Evolutionary conservation across 495 filamentous ascomycete species (phyloP), one percentile per base, ranked within the genome.

Genomic region (Lichenothelia convexa): DNA sequence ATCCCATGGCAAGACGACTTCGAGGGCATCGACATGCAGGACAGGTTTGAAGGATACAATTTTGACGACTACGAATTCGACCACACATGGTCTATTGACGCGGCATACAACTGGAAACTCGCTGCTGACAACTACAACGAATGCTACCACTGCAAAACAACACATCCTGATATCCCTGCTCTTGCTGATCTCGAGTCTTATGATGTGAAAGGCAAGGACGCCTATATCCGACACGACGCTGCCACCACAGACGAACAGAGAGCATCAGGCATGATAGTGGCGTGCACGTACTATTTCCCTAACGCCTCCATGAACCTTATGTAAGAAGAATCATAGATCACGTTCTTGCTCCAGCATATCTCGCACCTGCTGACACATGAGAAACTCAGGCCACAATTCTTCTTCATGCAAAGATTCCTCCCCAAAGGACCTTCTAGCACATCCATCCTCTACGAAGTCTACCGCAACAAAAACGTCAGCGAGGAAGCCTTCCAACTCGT

Each of bases 71-170:
- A 63, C 40, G 18, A 38, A 1, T 68, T 61, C 35, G 63, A 66
- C 39, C 59, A 67, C 38, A 43, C 41, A 22, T 65, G 57, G 61
- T 53, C 62, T n/a, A 54, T 59, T 46, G 56, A 57, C 17, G 59
- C 50, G 0, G 51, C 48, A 4, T 62, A 53, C 42, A 69, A 70
- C 51, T 70, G 65, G 66, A 69, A 70, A 49, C 55, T 58, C 33
- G 38, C 64, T 6, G 53, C 57, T 20, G 62, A 65, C 40, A 63
- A 62, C 47, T 67, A 64, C 46, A 65, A 62, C 44, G 61, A 70
- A 42, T 67, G 64, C 41, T 68, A 67, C 36, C 66, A 67, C 44
- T 68, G 65, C 44, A 51, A 44, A 17, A 64, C 61, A 21, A 54
- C 61, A 1, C 64, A 68, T 32, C 63, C 64, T 1, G 56, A 61